Conservation (phyloP, 257 asterid species). For the Coffea canephora region DNA sequence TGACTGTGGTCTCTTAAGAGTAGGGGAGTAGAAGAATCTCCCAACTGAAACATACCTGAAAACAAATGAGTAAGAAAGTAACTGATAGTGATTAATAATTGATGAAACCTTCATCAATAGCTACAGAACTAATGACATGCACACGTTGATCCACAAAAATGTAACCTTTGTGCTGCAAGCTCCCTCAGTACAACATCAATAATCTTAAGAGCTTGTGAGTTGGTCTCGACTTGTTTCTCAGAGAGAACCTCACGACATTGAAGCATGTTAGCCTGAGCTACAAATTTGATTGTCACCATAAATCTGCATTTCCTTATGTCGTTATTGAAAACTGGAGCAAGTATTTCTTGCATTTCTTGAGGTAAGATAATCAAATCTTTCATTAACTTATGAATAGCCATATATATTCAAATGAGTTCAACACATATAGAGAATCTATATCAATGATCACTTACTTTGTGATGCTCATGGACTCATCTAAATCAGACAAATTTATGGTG, state of each 20-base stretch:
- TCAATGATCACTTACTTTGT: slow-evolving; percentile 26
- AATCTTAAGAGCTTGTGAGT: slow-evolving; percentile 46
- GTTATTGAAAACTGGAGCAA: slow-evolving; percentile 2
- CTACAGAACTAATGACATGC: not conserved
- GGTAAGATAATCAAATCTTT: not conserved
- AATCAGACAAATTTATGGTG: slow-evolving; percentile 32
- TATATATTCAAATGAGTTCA: not conserved
- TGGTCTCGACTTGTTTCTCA: slow-evolving; percentile 42
- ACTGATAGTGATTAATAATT: not conserved
- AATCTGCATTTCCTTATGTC: slow-evolving; percentile 39
- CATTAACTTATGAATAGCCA: not conserved
- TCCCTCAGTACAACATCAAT: slow-evolving; percentile 53
- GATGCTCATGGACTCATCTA: slow-evolving; percentile 37
- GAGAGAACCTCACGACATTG: slow-evolving; percentile 38
- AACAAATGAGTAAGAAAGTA: not conserved
- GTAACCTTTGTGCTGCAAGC: slow-evolving; percentile 41
- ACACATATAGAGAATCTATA: not conserved
- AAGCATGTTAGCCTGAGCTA: slow-evolving; percentile 45
- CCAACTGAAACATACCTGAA: slow-evolving; percentile 42
- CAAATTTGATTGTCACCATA: slow-evolving; percentile 38
- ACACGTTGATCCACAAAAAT: not conserved
- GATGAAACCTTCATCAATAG: not conserved
- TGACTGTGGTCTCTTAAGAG: slow-evolving; percentile 38
- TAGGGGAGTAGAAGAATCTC: slow-evolving; percentile 45
- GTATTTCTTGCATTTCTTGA: not conserved